These are phyloP conservation scores for Samsoniella hepiali DNA, from an alignment of 2,329 filamentous ascomycete genomes.

Conservation along the genomic window DNA sequence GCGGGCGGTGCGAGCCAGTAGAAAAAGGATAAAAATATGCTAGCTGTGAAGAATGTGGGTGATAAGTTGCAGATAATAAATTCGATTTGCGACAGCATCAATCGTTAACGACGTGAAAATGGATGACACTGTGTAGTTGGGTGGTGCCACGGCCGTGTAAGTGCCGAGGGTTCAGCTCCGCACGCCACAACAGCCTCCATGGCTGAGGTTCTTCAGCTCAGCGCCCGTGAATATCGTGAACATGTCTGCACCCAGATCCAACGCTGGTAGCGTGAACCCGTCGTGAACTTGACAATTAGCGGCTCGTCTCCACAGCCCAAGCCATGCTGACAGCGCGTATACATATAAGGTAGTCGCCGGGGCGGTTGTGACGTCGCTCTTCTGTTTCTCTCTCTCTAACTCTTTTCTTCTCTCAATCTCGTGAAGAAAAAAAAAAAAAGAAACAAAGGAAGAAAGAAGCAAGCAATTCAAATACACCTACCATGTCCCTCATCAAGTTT, in stretches of 20 bases:
- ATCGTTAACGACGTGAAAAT: background rate
- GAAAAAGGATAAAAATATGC: too few species aligned
- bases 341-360: background rate
- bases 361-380: background rate
- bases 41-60: too few species aligned
- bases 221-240: background rate
- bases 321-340: background rate
- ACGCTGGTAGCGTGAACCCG: constrained; percentile 3
- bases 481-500: constrained; percentile 18
- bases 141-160: background rate
- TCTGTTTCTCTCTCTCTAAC: background rate
- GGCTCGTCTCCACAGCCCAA: background rate
- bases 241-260: background rate
- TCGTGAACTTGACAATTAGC: background rate
- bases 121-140: too few species aligned
- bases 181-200: background rate
- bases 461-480: background rate
- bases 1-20: background rate
- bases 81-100: too few species aligned
- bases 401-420: background rate
- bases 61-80: too few species aligned
- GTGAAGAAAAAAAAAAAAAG: background rate
- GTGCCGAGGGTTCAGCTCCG: background rate
- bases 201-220: background rate
- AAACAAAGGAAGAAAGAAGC: too few species aligned